phyloP scores from a whole-genome alignment of 2,329 filamentous ascomycete genomes.

The Aspergillus transmontanensis region DNA sequence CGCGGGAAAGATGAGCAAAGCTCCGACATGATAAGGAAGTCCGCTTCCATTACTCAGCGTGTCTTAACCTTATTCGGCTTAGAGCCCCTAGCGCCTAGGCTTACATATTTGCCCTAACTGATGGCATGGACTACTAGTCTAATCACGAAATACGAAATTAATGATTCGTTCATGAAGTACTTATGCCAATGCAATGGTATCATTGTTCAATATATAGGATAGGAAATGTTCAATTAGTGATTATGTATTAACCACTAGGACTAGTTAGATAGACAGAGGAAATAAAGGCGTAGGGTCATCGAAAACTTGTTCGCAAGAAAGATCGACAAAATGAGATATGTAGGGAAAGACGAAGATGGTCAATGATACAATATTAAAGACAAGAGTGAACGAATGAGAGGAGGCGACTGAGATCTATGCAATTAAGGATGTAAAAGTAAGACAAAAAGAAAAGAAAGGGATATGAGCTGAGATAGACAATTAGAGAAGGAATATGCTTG shows the following conservation, averaged over 20 bases:
- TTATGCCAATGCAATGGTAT: slow-evolving; percentile 10
- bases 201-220: slow-evolving; percentile 8
- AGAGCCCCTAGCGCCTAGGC: neutral
- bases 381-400: neutral
- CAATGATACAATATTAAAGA: neutral
- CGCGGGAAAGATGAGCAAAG: slow-evolving; percentile 29
- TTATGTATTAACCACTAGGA: slow-evolving; percentile 20
- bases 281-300: neutral
- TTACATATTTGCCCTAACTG: neutral
- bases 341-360: slow-evolving; percentile 6
- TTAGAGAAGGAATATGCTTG: slow-evolving; percentile 3
- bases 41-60: slow-evolving; percentile 6
- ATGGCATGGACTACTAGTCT: neutral
- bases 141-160: neutral
- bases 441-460: neutral
- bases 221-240: slow-evolving; percentile 8
- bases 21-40: slow-evolving; percentile 13
- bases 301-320: neutral
- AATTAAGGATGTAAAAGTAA: slow-evolving; percentile 4
- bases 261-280: slow-evolving; percentile 5
- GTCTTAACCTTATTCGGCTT: slow-evolving; percentile 5
- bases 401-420: slow-evolving; percentile 9
- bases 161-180: neutral
- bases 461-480: neutral
- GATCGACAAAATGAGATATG: neutral